Percentiles rank a stretch among this genome's conserved stretches.
Evolutionary conservation across 2,329 filamentous ascomycete species (phyloP).

Genomic region (Clonostachys rhizophaga): DNA sequence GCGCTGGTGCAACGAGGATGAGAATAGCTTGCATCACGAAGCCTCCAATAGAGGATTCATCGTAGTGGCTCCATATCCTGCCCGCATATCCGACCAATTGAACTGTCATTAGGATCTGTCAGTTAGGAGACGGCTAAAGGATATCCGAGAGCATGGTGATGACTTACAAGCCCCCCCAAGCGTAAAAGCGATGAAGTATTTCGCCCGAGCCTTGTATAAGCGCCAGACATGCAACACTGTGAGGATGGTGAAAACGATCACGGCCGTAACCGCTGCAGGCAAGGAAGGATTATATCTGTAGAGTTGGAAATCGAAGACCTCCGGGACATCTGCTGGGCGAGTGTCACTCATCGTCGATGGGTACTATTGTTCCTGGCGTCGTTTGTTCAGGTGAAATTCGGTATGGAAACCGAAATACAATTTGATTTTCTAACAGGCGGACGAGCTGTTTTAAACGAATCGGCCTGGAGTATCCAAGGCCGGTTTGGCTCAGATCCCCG

Average conservation of each 20-base stretch:
- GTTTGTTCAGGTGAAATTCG: too few species aligned
- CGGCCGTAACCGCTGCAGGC: constrained; percentile 37
- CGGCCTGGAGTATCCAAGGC: too few species aligned
- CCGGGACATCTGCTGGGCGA: background rate
- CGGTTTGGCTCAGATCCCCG: too few species aligned
- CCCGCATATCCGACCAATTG: constrained; percentile 35
- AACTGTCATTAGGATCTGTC: constrained; percentile 18
- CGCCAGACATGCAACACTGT: constrained; percentile 37
- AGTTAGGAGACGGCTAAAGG: background rate
- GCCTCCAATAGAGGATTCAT: constrained; percentile 1
- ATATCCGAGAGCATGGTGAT: background rate
- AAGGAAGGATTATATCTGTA: constrained; percentile 5
- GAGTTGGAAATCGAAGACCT: constrained; percentile 3
- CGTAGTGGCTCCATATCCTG: constrained; percentile 10
- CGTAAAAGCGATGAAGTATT: constrained; percentile 44
- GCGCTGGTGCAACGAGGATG: constrained; percentile 39
- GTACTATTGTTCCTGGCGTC: too few species aligned
- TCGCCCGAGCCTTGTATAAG: constrained; percentile 35
- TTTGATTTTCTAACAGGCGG: too few species aligned
- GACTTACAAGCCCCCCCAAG: constrained; percentile 41
- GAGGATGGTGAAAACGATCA: constrained; percentile 33
- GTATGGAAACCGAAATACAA: too few species aligned
- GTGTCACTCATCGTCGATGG: too few species aligned
- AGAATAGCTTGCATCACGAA: constrained; percentile 36
- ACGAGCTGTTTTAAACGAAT: too few species aligned